These are phyloP conservation scores for Microdochium nivale DNA, from an alignment of 2,329 filamentous ascomycete species.

Conservation along the genomic window DNA sequence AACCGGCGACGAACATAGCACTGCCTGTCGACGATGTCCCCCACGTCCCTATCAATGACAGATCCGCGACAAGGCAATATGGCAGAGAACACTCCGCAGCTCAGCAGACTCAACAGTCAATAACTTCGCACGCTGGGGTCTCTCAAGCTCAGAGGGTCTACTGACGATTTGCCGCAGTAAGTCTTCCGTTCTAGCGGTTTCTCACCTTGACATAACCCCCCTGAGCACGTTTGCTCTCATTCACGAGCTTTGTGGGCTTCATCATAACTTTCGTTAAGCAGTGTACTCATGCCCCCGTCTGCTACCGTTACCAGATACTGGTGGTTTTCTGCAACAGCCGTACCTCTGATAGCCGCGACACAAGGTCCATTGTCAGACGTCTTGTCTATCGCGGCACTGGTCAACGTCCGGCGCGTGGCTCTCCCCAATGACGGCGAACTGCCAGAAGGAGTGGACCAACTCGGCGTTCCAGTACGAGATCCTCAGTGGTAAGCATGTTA, in stretches of 20 bases:
- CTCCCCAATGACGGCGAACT: constrained; percentile 35
- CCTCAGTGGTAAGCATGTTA: constrained; percentile 48
- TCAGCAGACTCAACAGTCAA: constrained; percentile 2
- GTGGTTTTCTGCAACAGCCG: constrained; percentile 30
- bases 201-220: too few species aligned
- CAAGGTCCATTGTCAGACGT: constrained; percentile 65
- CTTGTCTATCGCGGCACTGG: constrained; percentile 57
- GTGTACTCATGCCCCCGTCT: too few species aligned
- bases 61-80: neutral
- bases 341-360: constrained; percentile 57
- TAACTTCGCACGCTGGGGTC: constrained; percentile 11
- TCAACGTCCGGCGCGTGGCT: constrained; percentile 51
- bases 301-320: constrained; percentile 21
- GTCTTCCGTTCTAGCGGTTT: neutral
- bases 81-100: neutral
- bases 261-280: too few species aligned
- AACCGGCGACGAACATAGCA: too few species aligned
- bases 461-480: constrained; percentile 46
- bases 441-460: constrained; percentile 33
- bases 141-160: constrained; percentile 20
- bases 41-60: neutral
- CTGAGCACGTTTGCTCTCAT: too few species aligned
- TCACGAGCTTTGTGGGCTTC: too few species aligned
- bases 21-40: neutral
- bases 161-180: constrained; percentile 18